Evolutionary conservation across 2,329 filamentous ascomycete species (phyloP).

Genomic region (Colletotrichum coccodes): DNA sequence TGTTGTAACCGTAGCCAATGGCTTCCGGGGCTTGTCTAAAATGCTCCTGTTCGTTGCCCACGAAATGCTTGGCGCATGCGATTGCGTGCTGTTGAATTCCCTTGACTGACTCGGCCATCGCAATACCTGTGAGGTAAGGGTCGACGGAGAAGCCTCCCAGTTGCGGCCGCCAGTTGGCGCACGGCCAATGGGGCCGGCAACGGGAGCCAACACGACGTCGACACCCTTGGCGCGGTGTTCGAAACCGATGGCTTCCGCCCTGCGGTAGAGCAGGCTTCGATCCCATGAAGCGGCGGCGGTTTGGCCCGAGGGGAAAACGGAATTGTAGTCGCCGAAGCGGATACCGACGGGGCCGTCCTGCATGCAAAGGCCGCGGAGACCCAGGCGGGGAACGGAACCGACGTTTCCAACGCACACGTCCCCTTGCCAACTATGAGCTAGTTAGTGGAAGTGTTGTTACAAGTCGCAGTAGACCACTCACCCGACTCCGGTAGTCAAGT

Average conservation of each 20-base stretch:
- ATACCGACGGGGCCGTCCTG: constrained; percentile 88
- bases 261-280: constrained; percentile 69
- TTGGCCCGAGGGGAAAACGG: constrained; percentile 82
- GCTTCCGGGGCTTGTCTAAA: constrained; percentile 74
- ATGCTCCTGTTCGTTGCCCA: constrained; percentile 82
- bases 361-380: constrained; percentile 80
- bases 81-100: constrained; percentile 89
- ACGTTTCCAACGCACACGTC: constrained; percentile 83
- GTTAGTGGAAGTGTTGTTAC: too few species aligned
- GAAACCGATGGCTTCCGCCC: constrained; percentile 58
- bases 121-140: constrained; percentile 78
- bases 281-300: constrained; percentile 89
- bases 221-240: constrained; percentile 82
- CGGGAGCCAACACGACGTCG: constrained; percentile 72
- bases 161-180: constrained; percentile 60
- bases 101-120: constrained; percentile 77
- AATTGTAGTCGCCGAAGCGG: constrained; percentile 80
- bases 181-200: constrained; percentile 58
- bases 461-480: constrained; percentile 52
- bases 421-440: constrained; percentile 70
- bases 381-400: constrained; percentile 76
- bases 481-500: constrained; percentile 91
- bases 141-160: constrained; percentile 78
- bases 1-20: constrained; percentile 63
- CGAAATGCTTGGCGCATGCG: constrained; percentile 83